Percentiles rank a stretch among this genome's conserved stretches.
phyloP scores from a whole-genome alignment of 2,329 filamentous ascomycete genomes.

The Cladosporium sp. region DNA sequence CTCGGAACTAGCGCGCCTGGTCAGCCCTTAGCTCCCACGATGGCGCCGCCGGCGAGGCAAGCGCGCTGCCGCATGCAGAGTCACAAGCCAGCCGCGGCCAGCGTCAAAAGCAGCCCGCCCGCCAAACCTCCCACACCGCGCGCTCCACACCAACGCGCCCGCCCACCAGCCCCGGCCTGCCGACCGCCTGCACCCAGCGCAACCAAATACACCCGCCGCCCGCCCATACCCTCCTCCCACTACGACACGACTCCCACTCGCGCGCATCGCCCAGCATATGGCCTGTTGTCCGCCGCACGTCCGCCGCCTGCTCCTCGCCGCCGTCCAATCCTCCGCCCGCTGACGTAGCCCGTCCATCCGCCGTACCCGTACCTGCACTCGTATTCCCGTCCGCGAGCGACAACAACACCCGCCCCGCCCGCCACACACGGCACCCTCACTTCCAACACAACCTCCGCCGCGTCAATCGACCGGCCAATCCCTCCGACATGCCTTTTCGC shows the following conservation, averaged over 20 bases:
- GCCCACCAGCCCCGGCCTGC: too few species aligned
- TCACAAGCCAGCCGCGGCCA: background rate
- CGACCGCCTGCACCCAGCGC: background rate
- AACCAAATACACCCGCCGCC: background rate
- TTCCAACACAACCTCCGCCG: background rate
- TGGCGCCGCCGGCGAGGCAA: background rate
- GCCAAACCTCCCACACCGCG: background rate
- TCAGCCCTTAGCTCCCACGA: background rate
- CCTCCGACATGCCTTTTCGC: slow-evolving; percentile 66
- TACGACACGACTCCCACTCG: too few species aligned
- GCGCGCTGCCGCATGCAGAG: background rate
- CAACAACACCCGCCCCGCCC: background rate
- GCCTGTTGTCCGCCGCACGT: background rate
- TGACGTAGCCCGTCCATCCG: slow-evolving; percentile 2
- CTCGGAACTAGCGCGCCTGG: too few species aligned
- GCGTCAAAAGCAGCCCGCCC: background rate
- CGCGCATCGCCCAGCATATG: background rate
- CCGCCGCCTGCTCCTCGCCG: background rate
- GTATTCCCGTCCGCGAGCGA: background rate
- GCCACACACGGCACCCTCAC: slow-evolving; percentile 10
- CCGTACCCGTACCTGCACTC: too few species aligned
- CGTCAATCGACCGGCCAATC: background rate
- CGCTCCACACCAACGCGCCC: background rate
- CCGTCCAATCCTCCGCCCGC: background rate
- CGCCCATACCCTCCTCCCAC: background rate